phyloP scores from a whole-genome alignment of 257 asterid genomes.

The Striga asiatica region DNA sequence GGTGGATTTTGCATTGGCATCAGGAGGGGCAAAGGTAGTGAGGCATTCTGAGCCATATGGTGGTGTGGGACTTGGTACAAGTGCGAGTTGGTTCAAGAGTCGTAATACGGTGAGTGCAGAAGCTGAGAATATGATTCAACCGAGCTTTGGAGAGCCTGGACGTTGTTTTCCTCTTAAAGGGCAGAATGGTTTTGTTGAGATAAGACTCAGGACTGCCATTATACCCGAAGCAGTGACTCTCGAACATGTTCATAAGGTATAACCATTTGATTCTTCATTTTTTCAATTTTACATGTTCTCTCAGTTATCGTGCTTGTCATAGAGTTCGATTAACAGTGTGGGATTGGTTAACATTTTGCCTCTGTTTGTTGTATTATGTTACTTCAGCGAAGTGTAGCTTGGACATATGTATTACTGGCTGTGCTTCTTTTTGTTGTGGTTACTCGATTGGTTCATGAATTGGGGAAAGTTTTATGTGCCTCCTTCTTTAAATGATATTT shows the following conservation, averaged over 20 bases:
- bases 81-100: constrained; percentile 17
- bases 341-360: too few relatives aligned
- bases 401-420: too few relatives aligned
- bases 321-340: constrained; percentile 1
- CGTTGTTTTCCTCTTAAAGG: constrained; percentile 80
- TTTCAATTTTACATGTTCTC: constrained; percentile 8
- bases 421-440: too few relatives aligned
- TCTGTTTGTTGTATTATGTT: too few relatives aligned
- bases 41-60: constrained; percentile 61
- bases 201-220: constrained; percentile 56
- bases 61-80: constrained; percentile 12
- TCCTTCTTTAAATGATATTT: too few relatives aligned
- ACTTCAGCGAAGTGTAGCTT: too few relatives aligned
- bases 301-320: not conserved
- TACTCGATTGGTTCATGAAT: too few relatives aligned
- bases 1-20: constrained; percentile 69
- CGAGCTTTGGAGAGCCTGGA: constrained; percentile 98
- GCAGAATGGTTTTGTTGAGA: constrained; percentile 54
- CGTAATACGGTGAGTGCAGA: constrained; percentile 20
- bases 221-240: constrained; percentile 74
- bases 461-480: too few relatives aligned
- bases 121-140: constrained; percentile 61
- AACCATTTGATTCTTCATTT: constrained; percentile 1
- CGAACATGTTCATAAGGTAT: constrained; percentile 85
- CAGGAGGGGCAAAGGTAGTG: constrained; percentile 69